Evolutionary conservation across 1,139 yeast species (phyloP).

Genomic region (Debaryomycetaceae sp.): DNA sequence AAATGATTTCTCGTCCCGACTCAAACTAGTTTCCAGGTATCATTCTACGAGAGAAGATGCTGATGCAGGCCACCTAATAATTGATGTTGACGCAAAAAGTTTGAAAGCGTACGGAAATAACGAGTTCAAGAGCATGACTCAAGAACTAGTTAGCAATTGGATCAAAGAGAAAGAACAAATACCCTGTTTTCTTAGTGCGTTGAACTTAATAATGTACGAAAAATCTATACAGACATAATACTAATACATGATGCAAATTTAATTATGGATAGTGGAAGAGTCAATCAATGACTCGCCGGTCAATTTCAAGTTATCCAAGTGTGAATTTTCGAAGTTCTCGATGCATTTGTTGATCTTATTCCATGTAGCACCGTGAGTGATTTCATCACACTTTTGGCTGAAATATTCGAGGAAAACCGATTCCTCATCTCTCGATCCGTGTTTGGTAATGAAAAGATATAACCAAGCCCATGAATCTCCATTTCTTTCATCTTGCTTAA

Average conservation of each 20-base stretch:
- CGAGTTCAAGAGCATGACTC: constrained; percentile 49
- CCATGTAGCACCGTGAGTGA: constrained; percentile 63
- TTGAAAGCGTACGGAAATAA: constrained; percentile 41
- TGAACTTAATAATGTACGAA: constrained; percentile 64
- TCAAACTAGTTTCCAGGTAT: constrained; percentile 63
- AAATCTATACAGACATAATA: constrained; percentile 9
- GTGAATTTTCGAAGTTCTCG: constrained; percentile 33
- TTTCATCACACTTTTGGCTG: constrained; percentile 34
- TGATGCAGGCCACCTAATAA: constrained; percentile 31
- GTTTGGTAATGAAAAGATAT: constrained; percentile 33
- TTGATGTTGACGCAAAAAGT: constrained; percentile 34
- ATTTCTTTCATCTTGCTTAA: constrained; percentile 44
- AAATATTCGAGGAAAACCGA: constrained; percentile 19
- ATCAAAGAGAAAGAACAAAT: constrained; percentile 66
- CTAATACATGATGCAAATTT: background rate
- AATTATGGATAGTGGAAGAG: background rate
- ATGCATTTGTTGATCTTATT: constrained; percentile 41
- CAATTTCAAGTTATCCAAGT: constrained; percentile 32
- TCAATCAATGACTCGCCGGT: constrained; percentile 14
- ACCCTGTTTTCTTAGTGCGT: constrained; percentile 77
- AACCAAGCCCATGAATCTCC: constrained; percentile 85
- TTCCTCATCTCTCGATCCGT: constrained; percentile 21
- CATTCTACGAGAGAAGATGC: constrained; percentile 16
- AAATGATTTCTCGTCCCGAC: constrained; percentile 41
- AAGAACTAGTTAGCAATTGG: constrained; percentile 63